phyloP scores from a whole-genome alignment of 768 basidiomycete species.

The Macrolepiota dolichaula region DNA sequence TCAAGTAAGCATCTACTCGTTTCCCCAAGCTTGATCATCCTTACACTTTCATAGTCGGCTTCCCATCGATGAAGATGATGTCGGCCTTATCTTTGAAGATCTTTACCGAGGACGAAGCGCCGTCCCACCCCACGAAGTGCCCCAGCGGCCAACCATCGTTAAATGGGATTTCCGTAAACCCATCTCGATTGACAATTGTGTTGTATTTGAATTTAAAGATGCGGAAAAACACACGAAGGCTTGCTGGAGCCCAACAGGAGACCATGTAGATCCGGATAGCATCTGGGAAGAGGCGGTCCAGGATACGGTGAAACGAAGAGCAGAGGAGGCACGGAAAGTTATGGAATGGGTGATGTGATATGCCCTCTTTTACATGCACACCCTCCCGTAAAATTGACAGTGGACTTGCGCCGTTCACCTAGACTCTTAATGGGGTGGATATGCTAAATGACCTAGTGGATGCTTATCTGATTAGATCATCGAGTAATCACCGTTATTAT shows the following conservation, averaged over 20 bases:
- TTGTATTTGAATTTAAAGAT: constrained; percentile 77
- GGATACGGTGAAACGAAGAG: constrained; percentile 53
- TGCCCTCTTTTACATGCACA: background rate
- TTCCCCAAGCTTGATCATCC: background rate
- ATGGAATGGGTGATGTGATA: constrained; percentile 50
- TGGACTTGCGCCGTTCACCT: background rate
- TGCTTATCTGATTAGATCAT: no score
- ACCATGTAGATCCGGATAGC: constrained; percentile 38
- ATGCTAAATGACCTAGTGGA: no score
- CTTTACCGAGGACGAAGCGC: constrained; percentile 74
- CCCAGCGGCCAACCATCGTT: constrained; percentile 68
- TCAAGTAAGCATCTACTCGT: constrained; percentile 46
- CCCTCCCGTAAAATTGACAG: background rate
- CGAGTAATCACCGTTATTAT: no score
- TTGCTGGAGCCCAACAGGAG: constrained; percentile 31
- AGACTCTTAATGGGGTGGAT: no score
- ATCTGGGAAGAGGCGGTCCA: constrained; percentile 72
- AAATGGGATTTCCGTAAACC: constrained; percentile 75
- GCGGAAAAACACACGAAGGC: constrained; percentile 61
- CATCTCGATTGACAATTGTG: constrained; percentile 75
- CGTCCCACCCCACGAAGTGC: constrained; percentile 74
- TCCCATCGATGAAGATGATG: constrained; percentile 80
- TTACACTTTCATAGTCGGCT: constrained; percentile 49
- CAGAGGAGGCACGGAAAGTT: constrained; percentile 54
- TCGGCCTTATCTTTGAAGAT: constrained; percentile 84